phyloP scores from a whole-genome alignment of 2,329 filamentous ascomycete genomes.

The Colletotrichum tropicicola region DNA sequence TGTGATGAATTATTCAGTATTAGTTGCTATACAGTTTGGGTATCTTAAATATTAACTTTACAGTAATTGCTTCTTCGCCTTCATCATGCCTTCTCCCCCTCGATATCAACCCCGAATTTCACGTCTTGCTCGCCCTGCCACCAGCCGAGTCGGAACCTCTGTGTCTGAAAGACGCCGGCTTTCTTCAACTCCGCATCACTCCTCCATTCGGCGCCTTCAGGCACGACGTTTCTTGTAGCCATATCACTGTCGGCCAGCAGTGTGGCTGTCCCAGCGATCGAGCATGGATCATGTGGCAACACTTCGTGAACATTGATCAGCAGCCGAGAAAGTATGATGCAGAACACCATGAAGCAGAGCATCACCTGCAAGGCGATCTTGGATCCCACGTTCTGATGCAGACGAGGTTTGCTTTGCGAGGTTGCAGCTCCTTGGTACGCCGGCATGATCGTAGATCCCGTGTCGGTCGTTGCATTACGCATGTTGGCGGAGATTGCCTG shows the following conservation, averaged over 20 bases:
- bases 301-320: conserved; percentile 34
- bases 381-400: conserved; percentile 36
- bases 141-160: conserved; percentile 32
- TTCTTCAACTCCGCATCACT: conserved; percentile 32
- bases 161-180: conserved; percentile 29
- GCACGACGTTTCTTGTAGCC: conserved; percentile 33
- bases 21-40: background rate
- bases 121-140: background rate
- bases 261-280: conserved; percentile 37
- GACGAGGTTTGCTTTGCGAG: conserved; percentile 15
- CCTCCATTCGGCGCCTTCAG: conserved; percentile 38
- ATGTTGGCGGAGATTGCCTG: conserved; percentile 39
- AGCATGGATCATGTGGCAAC: conserved; percentile 40
- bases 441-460: conserved; percentile 4
- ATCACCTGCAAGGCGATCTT: conserved; percentile 41
- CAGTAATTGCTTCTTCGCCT: background rate
- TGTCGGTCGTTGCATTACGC: conserved; percentile 25
- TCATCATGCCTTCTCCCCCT: background rate
- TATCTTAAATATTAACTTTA: background rate
- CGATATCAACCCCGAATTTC: conserved; percentile 13
- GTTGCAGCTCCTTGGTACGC: conserved; percentile 27
- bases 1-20: too few relatives aligned
- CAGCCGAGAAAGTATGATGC: conserved; percentile 34
- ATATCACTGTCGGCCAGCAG: conserved; percentile 38
- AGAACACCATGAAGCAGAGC: conserved; percentile 39